Evolutionary conservation across 2,329 filamentous ascomycete genomes (phyloP).

Genomic region (Nothophoma quercina): DNA sequence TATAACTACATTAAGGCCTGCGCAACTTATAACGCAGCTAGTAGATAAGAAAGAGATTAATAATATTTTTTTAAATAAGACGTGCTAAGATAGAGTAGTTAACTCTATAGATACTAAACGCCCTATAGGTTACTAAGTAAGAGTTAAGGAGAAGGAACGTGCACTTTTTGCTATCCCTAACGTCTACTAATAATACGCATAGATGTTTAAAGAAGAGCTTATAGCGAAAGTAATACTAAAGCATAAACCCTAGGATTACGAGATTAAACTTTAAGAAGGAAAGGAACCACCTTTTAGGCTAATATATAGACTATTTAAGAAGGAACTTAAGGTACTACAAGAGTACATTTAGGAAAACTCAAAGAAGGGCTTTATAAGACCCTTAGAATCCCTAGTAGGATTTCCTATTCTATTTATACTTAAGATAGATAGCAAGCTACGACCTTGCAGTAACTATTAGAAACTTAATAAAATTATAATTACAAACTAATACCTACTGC

Average conservation of each 20-base stretch:
- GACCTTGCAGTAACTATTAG: not conserved
- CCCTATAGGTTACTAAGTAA: not conserved
- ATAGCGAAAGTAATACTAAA: not conserved
- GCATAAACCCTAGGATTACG: not conserved
- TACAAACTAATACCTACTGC: not conserved
- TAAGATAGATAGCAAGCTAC: not conserved
- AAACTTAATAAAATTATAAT: not conserved
- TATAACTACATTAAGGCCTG: not conserved
- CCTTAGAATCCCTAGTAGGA: not conserved
- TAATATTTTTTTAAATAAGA: not conserved
- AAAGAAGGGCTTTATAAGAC: not conserved
- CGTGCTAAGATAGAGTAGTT: not conserved
- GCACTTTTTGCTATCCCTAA: not conserved
- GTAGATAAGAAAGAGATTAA: not conserved
- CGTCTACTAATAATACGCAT: not conserved
- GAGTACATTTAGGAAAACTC: not conserved
- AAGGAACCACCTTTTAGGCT: not conserved
- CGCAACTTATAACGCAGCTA: not conserved
- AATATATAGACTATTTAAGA: not conserved
- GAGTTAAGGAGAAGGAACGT: not conserved
- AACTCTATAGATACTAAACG: not conserved
- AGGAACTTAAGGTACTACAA: not conserved
- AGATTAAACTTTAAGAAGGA: not conserved
- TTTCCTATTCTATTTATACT: not conserved
- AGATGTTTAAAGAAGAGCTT: not conserved